Percentiles rank a stretch among this genome's conserved stretches.
phyloP scores from a whole-genome alignment of 768 basidiomycete species.

The Phylloporus sp. region DNA sequence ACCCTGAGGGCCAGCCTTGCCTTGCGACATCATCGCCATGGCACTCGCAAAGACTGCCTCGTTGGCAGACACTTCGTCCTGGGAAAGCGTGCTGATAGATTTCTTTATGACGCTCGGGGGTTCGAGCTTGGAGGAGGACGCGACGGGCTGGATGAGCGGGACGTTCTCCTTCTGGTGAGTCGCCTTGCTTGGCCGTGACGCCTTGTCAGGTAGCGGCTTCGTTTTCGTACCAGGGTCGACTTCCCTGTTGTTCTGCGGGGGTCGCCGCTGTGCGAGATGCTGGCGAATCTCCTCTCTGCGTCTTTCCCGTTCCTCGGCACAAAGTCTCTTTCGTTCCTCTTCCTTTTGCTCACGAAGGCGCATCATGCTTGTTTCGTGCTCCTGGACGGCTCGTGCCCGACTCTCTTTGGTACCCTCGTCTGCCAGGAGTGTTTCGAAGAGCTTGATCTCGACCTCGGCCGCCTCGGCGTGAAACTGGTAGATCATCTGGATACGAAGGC shows the following conservation, averaged over 20 bases:
- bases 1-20: conserved; percentile 1
- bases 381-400: conserved; percentile 27
- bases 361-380: conserved; percentile 31
- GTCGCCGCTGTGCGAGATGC: conserved; percentile 20
- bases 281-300: conserved; percentile 18
- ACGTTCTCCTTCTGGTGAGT: conserved; percentile 28
- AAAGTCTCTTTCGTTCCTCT: conserved; percentile 28
- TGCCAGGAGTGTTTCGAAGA: conserved; percentile 25
- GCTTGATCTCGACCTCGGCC: conserved; percentile 27
- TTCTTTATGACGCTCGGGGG: conserved; percentile 20
- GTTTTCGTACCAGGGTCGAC: conserved; percentile 12
- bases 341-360: conserved; percentile 31
- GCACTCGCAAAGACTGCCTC: conserved; percentile 26
- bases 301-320: conserved; percentile 26
- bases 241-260: conserved; percentile 14
- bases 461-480: conserved; percentile 30
- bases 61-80: conserved; percentile 22
- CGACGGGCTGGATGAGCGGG: conserved; percentile 11
- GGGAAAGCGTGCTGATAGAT: conserved; percentile 25
- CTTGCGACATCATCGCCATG: conserved; percentile 18
- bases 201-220: conserved; percentile 13
- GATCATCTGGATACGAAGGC: conserved; percentile 33
- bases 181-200: conserved; percentile 10
- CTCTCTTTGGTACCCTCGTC: conserved; percentile 28
- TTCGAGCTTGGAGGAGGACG: conserved; percentile 17